A percentile compares a stretch with the other conserved stretches of the same genome.
Evolutionary conservation across 2,329 filamentous ascomycete species (phyloP).

Genomic region (Paradendryphiella salina): DNA sequence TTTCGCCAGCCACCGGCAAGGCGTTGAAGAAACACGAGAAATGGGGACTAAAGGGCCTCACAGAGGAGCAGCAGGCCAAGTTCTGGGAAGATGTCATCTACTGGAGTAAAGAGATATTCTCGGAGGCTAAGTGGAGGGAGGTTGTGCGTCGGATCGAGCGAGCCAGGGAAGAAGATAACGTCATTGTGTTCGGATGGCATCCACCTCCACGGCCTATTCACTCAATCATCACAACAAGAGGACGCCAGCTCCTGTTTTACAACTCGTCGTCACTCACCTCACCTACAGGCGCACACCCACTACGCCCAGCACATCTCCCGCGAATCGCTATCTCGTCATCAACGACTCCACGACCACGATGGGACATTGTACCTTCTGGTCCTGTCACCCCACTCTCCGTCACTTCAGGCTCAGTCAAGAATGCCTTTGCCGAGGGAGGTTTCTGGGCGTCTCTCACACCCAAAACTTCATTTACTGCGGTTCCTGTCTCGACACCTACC

Average conservation of each 20-base stretch:
- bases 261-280: constrained; percentile 9
- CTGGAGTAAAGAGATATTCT: constrained; percentile 20
- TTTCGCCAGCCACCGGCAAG: not conserved
- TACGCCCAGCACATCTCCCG: constrained; percentile 5
- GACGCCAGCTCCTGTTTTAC: not conserved
- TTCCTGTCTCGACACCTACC: not conserved
- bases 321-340: constrained; percentile 1
- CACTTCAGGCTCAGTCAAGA: constrained; percentile 11
- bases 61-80: constrained; percentile 10
- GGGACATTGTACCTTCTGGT: constrained; percentile 17
- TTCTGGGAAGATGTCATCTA: constrained; percentile 11
- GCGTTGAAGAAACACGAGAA: constrained; percentile 18
- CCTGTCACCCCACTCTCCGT: constrained; percentile 22
- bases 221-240: not conserved
- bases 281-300: constrained; percentile 3
- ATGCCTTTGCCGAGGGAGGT: constrained; percentile 24
- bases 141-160: constrained; percentile 1
- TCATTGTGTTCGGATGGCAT: constrained; percentile 2
- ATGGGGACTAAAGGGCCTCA: constrained; percentile 19
- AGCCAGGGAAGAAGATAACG: constrained; percentile 8
- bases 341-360: constrained; percentile 18
- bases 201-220: not conserved
- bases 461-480: constrained; percentile 1
- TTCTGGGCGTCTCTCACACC: constrained; percentile 20
- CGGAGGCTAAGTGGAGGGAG: constrained; percentile 15